These are phyloP conservation scores for Verbena officinalis DNA, from an alignment of 257 asterid genomes.

Conservation along the genomic window DNA sequence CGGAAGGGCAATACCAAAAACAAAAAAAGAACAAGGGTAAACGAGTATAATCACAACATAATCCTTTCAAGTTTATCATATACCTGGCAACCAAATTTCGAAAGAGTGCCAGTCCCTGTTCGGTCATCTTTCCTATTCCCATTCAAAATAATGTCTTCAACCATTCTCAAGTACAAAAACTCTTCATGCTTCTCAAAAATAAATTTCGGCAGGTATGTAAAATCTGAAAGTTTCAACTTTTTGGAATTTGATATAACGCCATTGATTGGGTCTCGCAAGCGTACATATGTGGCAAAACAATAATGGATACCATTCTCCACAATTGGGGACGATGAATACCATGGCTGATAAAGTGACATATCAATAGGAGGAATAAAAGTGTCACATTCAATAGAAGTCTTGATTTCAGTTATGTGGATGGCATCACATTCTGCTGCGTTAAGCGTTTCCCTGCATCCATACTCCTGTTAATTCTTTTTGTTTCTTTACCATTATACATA, in stretches of 20 bases:
- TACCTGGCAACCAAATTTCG: constrained; percentile 98
- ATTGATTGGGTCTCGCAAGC: constrained; percentile 38
- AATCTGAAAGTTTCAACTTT: constrained; percentile 46
- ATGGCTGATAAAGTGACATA: constrained; percentile 70
- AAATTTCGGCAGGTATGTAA: constrained; percentile 70
- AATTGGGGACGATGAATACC: constrained; percentile 76
- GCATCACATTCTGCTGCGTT: constrained; percentile 85
- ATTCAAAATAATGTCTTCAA: constrained; percentile 76
- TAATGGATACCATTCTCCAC: constrained; percentile 62
- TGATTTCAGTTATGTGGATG: constrained; percentile 83
- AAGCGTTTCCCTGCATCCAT: constrained; percentile 75
- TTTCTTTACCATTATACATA: constrained; percentile 13
- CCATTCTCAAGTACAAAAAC: constrained; percentile 71
- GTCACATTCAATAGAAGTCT: constrained; percentile 69
- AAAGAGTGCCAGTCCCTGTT: constrained; percentile 92
- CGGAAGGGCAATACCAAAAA: constrained; percentile 12
- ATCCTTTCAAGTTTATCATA: background rate
- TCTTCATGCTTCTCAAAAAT: constrained; percentile 89
- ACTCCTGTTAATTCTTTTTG: constrained; percentile 7
- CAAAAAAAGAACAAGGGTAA: too few species aligned
- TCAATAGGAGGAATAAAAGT: constrained; percentile 83
- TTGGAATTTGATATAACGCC: constrained; percentile 36
- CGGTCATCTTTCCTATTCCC: constrained; percentile 84
- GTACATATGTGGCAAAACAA: constrained; percentile 76
- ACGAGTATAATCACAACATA: background rate